Evolutionary conservation across 2,329 filamentous ascomycete species (phyloP), one percentile per base, ranked within the genome.

Genomic region (Paracoccidioides lutzii): DNA sequence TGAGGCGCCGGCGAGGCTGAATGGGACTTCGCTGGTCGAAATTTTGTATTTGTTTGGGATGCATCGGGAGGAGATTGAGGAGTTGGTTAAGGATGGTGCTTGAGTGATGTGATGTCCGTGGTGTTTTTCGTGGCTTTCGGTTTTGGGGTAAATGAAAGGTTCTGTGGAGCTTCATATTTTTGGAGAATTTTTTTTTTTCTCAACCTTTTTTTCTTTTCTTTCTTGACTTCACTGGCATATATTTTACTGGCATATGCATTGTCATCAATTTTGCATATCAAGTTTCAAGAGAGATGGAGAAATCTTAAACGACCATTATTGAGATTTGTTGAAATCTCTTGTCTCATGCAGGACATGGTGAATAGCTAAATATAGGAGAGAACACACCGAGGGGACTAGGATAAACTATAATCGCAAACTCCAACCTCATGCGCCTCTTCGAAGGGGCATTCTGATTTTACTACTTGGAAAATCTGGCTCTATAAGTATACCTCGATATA

Each of bases 1-100:
- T 59, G 76, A 79, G 60, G 82, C 82, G 10, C 81, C 82, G 1
- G 76, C 78, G 22, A 73, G 79, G 53, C 63, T 84, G 59, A 84
- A 84, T 62, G 76, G 76, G 9, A 73, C 77, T 62, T 80, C 72
- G 58, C 71, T 84, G 66, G 66, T 76, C 48, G 80, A 84, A 67
- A 67, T 84, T 53, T 68, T 82, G 54, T 79, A 81, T 67, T 66
- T 84, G 32, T 69, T 84, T 35, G 81, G 81, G 2, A 65, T 80
- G 51, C 72, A 70, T 1, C 71, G 73, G 58, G 71, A 74, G 52
- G 78, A 81, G 59, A 71, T 78, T 55, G 66, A 73, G 28, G 73
- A 76, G 59, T 61, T 80, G 59, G 61, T 52, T 41, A 22, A 37
- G 40, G 15, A 42, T 9, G 5, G 30, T 4, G 15, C 4, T n/a